Percentiles rank a stretch among this genome's conserved stretches.
These are phyloP conservation scores for Talaromyces pinophilus DNA, from an alignment of 2,329 filamentous ascomycete species.

Conservation along the genomic window DNA sequence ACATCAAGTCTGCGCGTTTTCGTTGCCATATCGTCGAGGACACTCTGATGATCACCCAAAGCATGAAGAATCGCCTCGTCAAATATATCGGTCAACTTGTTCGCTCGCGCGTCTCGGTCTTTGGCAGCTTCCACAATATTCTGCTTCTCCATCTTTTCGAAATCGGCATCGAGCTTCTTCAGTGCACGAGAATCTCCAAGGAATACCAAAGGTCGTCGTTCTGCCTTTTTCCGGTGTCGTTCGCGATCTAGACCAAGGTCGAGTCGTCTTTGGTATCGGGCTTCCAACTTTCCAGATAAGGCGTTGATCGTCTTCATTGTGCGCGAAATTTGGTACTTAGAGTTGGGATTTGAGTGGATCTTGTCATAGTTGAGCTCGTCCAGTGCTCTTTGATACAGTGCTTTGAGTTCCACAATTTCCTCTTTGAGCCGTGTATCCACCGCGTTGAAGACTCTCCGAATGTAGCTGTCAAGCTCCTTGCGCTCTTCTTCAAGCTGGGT, in stretches of 20 bases:
- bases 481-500: constrained; percentile 56
- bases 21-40: constrained; percentile 51
- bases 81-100: constrained; percentile 52
- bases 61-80: constrained; percentile 54
- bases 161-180: constrained; percentile 51
- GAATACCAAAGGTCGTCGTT: constrained; percentile 54
- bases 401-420: constrained; percentile 53
- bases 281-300: constrained; percentile 52
- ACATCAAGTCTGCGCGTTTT: constrained; percentile 45
- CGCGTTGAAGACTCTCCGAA: constrained; percentile 52
- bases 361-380: constrained; percentile 45
- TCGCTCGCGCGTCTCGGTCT: constrained; percentile 52
- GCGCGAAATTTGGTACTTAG: constrained; percentile 42
- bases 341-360: constrained; percentile 33
- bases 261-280: constrained; percentile 52
- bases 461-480: constrained; percentile 54
- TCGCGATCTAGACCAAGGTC: constrained; percentile 56
- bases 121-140: constrained; percentile 52
- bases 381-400: constrained; percentile 49
- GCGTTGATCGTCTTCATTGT: constrained; percentile 50
- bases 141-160: constrained; percentile 54
- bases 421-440: constrained; percentile 52
- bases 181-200: constrained; percentile 54
- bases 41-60: constrained; percentile 54
- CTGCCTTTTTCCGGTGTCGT: constrained; percentile 56